phyloP scores from a whole-genome alignment of 2,329 filamentous ascomycete species.

The Blastomyces emzantsi region DNA sequence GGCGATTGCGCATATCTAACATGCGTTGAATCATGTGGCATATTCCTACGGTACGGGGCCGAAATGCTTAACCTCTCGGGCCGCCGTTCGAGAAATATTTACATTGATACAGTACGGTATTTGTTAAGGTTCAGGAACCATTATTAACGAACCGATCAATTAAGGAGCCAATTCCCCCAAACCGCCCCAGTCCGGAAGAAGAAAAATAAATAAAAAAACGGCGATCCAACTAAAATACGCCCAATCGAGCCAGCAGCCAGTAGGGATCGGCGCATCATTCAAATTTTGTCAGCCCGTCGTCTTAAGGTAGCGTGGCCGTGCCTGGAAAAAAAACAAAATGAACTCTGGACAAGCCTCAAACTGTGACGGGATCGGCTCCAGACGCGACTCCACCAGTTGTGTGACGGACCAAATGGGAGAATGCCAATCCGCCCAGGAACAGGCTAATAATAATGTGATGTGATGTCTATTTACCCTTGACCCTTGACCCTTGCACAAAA shows the following conservation, averaged over 20 bases:
- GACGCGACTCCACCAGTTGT: not conserved
- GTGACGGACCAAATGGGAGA: not conserved
- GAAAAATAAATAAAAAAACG: not conserved
- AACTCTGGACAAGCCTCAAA: not conserved
- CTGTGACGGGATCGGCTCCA: not conserved
- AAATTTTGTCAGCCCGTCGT: not conserved
- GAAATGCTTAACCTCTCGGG: not conserved
- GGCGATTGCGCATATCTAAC: too few relatives aligned
- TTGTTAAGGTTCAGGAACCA: not conserved
- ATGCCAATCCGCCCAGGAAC: too few relatives aligned
- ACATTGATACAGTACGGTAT: too few relatives aligned
- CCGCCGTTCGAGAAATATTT: not conserved
- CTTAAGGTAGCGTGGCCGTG: not conserved
- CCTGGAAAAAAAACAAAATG: not conserved
- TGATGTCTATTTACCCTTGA: too few relatives aligned
- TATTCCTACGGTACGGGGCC: too few relatives aligned
- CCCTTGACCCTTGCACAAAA: too few relatives aligned
- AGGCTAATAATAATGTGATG: too few relatives aligned
- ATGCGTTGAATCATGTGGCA: too few relatives aligned
- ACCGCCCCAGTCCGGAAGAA: not conserved
- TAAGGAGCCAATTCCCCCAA: not conserved
- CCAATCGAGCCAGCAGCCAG: too few relatives aligned
- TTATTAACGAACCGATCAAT: not conserved
- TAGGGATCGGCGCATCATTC: not conserved
- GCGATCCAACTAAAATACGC: not conserved